Percentiles rank a stretch among this genome's conserved stretches.
Evolutionary conservation across 768 basidiomycete genomes (phyloP).

Genomic region (Mycena latifolia): DNA sequence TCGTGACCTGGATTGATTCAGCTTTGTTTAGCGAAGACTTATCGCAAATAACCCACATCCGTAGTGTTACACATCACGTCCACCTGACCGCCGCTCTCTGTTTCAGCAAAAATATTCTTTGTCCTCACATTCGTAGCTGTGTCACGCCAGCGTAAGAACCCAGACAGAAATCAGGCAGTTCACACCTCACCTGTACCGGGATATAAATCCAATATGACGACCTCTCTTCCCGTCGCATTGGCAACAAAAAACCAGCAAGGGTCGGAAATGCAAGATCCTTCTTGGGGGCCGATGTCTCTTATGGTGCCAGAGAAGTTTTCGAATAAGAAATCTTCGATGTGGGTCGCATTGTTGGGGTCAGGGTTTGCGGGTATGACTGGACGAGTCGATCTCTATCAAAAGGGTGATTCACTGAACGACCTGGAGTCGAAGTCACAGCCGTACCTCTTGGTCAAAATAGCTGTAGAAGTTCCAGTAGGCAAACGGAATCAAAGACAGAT

Average conservation of each 20-base stretch:
- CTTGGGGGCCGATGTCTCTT: slow-evolving; percentile 24
- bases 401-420: slow-evolving; percentile 3
- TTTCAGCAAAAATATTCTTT: slow-evolving; percentile 27
- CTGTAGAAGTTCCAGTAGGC: slow-evolving; percentile 12
- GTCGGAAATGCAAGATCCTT: slow-evolving; percentile 28
- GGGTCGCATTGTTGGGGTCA: slow-evolving; percentile 25
- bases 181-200: slow-evolving; percentile 22
- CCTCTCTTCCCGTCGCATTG: slow-evolving; percentile 30
- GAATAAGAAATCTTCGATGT: slow-evolving; percentile 25
- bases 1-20: slow-evolving; percentile 25
- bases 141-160: slow-evolving; percentile 19
- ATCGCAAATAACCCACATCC: slow-evolving; percentile 21
- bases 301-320: slow-evolving; percentile 28
- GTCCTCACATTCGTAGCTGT: slow-evolving; percentile 25
- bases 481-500: slow-evolving; percentile 9
- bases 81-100: slow-evolving; percentile 24
- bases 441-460: slow-evolving; percentile 28
- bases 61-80: slow-evolving; percentile 25
- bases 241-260: slow-evolving; percentile 29
- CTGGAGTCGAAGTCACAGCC: slow-evolving; percentile 11
- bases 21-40: slow-evolving; percentile 18
- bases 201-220: slow-evolving; percentile 27
- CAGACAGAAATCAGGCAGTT: slow-evolving; percentile 18
- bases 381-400: slow-evolving; percentile 14
- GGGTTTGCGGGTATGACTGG: slow-evolving; percentile 25